A percentile compares a stretch with the other conserved stretches of the same genome.
phyloP scores from a whole-genome alignment of 2,329 filamentous ascomycete species.

The Podosphaera fusca region DNA sequence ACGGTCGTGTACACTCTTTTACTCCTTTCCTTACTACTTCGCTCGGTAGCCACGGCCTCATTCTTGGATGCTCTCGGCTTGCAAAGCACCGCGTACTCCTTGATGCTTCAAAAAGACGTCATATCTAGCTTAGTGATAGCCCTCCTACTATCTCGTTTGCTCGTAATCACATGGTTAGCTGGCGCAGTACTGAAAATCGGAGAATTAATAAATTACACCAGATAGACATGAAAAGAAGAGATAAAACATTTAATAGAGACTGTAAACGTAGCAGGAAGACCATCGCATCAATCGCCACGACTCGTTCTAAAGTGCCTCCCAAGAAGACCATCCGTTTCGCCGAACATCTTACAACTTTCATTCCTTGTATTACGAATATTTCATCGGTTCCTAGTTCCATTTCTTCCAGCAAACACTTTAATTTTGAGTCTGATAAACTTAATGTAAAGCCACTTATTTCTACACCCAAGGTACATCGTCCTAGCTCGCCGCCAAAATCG shows the following conservation, averaged over 20 bases:
- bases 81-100: not conserved
- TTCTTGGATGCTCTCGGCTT: not conserved
- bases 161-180: not conserved
- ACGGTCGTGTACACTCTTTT: not conserved
- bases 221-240: not conserved
- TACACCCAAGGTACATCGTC: no score
- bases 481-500: no score
- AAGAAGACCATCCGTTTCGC: no score
- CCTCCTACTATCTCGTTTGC: not conserved
- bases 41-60: not conserved
- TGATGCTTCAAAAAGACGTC: not conserved
- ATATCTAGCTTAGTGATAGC: not conserved
- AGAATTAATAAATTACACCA: not conserved
- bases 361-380: no score
- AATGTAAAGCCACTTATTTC: no score
- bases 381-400: no score
- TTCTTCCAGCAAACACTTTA: no score
- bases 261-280: no score
- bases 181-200: not conserved
- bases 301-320: no score
- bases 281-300: no score
- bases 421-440: no score
- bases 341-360: no score
- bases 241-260: not conserved
- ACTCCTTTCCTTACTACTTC: not conserved